Percentiles rank a stretch among this genome's conserved stretches.
phyloP scores from a whole-genome alignment of 305 asterid species.

The Rubia tinctorum region DNA sequence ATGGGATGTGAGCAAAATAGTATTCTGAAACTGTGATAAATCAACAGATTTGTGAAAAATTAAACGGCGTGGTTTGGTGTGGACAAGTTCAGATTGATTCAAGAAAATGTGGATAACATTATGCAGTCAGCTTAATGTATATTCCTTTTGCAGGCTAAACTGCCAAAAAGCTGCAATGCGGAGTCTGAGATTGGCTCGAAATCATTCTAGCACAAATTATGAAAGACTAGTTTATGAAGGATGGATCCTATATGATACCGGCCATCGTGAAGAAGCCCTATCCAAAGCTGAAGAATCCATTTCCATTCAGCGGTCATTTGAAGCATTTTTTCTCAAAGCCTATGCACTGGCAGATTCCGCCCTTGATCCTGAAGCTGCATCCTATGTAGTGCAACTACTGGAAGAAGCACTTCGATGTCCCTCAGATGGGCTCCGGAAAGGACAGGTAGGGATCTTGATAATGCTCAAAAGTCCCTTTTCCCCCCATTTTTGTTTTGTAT shows the following conservation, averaged over 20 bases:
- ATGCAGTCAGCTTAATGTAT: background rate
- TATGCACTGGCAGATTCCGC: constrained; percentile 43
- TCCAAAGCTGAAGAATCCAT: constrained; percentile 43
- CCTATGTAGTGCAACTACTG: constrained; percentile 38
- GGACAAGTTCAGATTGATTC: background rate
- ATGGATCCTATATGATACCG: constrained; percentile 49
- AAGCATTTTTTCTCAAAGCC: constrained; percentile 48
- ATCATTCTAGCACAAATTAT: constrained; percentile 31
- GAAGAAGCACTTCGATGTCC: constrained; percentile 50
- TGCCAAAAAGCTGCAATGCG: constrained; percentile 52
- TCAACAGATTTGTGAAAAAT: background rate
- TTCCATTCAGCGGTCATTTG: constrained; percentile 43
- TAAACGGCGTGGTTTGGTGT: background rate
- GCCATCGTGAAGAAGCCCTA: constrained; percentile 46
- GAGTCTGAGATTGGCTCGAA: constrained; percentile 43
- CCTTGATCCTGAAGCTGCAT: constrained; percentile 40
- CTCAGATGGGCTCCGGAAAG: constrained; percentile 51
- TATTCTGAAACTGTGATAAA: background rate
- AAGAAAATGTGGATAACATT: background rate
- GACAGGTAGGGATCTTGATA: constrained; percentile 30
- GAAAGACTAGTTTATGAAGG: constrained; percentile 50
- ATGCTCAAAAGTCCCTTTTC: background rate
- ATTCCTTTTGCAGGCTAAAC: constrained; percentile 33
- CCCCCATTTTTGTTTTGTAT: background rate
- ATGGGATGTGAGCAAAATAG: background rate